phyloP scores from a whole-genome alignment of 2,329 filamentous ascomycete species.

The Rosellinia necatrix region DNA sequence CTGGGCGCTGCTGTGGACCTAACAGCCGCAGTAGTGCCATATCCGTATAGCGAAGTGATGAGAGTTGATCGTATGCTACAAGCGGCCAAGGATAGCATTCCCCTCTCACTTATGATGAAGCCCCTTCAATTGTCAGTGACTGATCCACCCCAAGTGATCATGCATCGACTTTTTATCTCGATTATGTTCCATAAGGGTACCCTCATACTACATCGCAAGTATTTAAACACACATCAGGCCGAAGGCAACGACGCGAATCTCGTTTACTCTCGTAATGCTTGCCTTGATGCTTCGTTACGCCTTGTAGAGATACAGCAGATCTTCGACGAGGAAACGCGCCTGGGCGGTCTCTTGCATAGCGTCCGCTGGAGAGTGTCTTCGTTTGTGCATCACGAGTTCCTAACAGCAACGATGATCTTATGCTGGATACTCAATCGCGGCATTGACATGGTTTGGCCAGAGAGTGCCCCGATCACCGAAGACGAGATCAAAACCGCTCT shows the following conservation, averaged over 20 bases:
- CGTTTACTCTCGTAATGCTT: conserved; percentile 13
- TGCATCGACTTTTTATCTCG: conserved; percentile 18
- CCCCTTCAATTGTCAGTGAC: conserved; percentile 6
- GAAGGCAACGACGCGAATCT: neutral
- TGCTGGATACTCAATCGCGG: conserved; percentile 13
- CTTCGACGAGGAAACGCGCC: conserved; percentile 9
- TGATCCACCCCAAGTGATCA: conserved; percentile 11
- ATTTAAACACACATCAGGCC: conserved; percentile 1
- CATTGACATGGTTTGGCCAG: conserved; percentile 9
- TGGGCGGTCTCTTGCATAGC: conserved; percentile 5
- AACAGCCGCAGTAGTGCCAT: conserved; percentile 2
- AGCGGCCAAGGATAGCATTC: conserved; percentile 11
- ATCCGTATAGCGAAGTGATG: conserved; percentile 27
- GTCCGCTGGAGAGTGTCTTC: conserved; percentile 16
- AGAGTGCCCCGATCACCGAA: neutral
- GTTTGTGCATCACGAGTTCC: conserved; percentile 8
- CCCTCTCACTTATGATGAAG: conserved; percentile 3
- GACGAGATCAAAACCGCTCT: conserved; percentile 3
- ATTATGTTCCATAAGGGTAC: conserved; percentile 15
- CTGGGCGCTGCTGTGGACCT: conserved; percentile 12
- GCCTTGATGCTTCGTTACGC: conserved; percentile 10
- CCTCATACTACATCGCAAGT: conserved; percentile 13
- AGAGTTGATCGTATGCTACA: conserved; percentile 14
- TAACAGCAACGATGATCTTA: conserved; percentile 14
- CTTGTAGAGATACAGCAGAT: conserved; percentile 17